phyloP scores from a whole-genome alignment of 495 filamentous ascomycete species.

The Chaetomium cochliodes region DNA sequence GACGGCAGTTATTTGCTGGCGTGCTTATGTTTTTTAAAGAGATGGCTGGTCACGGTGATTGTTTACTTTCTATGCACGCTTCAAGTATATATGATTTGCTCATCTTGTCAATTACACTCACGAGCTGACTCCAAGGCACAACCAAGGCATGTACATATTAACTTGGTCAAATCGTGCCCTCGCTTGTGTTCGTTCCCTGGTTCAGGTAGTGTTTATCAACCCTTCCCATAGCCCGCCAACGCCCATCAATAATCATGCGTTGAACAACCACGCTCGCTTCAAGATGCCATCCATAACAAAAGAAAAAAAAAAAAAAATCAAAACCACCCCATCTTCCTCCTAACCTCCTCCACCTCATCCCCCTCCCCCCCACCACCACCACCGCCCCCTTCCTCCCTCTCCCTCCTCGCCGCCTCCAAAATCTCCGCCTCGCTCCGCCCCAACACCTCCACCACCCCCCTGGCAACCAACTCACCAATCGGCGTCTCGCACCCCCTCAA shows the following conservation, averaged over 20 bases:
- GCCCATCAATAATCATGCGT: neutral
- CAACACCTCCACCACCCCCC: constrained; percentile 32
- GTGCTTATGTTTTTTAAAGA: neutral
- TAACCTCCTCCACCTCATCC: constrained; percentile 39
- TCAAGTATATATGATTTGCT: too few relatives aligned
- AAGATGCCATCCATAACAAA: neutral
- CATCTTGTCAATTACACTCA: neutral
- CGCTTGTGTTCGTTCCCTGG: neutral
- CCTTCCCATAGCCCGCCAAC: neutral
- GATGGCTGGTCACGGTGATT: neutral
- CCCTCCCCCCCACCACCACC: constrained; percentile 22
- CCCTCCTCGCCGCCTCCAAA: constrained; percentile 25
- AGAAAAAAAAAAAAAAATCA: constrained; percentile 5
- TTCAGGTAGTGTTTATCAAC: neutral
- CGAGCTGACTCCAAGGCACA: neutral
- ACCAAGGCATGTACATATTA: neutral
- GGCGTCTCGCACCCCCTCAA: constrained; percentile 60
- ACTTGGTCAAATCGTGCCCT: neutral
- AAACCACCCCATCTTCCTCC: constrained; percentile 47
- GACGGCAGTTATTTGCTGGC: neutral
- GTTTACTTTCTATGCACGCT: too few relatives aligned
- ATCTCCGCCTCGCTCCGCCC: constrained; percentile 40
- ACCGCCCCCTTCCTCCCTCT: constrained; percentile 33
- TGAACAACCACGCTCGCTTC: neutral
- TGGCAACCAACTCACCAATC: constrained; percentile 35